phyloP scores from a whole-genome alignment of 164 flowering plant species.

The Liriodendron chinense region DNA sequence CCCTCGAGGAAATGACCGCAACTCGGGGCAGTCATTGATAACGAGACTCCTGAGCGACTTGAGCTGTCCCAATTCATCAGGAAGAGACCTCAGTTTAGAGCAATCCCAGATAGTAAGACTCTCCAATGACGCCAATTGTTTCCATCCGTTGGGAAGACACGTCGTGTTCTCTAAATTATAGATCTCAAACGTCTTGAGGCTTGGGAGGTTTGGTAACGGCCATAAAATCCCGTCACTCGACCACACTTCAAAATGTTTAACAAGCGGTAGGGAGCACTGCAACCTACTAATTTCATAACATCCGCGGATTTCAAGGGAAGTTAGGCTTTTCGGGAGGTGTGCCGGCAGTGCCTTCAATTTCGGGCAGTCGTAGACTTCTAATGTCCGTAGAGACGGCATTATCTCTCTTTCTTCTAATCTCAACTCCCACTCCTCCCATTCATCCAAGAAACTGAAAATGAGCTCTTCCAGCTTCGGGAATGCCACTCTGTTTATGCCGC shows the following conservation, averaged over 20 bases:
- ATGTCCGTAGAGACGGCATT: conserved; percentile 4
- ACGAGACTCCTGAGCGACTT: neutral
- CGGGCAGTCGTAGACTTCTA: neutral
- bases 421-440: no score
- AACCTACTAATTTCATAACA: neutral
- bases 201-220: neutral
- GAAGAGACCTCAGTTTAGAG: neutral
- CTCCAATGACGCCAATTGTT: neutral
- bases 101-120: neutral
- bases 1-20: neutral
- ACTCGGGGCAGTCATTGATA: neutral
- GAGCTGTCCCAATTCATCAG: neutral
- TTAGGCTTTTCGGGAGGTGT: neutral
- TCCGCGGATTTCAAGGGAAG: neutral
- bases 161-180: neutral
- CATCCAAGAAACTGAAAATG: no score
- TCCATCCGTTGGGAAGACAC: neutral
- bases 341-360: neutral
- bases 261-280: no score
- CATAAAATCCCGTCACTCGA: no score
- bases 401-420: conserved; percentile 3
- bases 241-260: no score
- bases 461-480: no score
- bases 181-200: neutral
- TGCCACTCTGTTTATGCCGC: no score